Percentiles rank a stretch among this genome's conserved stretches.
These are phyloP conservation scores for Lachnellula subtilissima DNA, from an alignment of 2,329 filamentous ascomycete genomes.

Conservation along the genomic window DNA sequence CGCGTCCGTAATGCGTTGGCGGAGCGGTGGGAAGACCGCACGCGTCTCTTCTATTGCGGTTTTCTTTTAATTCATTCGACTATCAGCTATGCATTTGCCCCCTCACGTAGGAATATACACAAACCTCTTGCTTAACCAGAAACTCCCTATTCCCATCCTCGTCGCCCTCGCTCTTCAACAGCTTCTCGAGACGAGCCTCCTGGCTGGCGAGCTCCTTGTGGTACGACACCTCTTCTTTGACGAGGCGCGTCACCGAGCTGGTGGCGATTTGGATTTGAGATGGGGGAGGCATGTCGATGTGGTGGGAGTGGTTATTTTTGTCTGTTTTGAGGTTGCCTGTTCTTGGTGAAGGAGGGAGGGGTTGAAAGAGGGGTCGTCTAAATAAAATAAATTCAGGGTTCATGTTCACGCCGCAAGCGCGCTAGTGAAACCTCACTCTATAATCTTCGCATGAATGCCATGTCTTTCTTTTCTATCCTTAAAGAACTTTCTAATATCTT, in stretches of 20 bases:
- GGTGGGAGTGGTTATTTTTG: background rate
- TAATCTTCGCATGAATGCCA: too few relatives aligned
- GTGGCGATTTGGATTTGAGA: slow-evolving; percentile 75
- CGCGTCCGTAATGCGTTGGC: slow-evolving; percentile 65
- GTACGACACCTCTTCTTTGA: slow-evolving; percentile 90
- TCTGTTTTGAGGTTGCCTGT: background rate
- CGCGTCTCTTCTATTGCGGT: slow-evolving; percentile 78
- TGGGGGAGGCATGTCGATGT: slow-evolving; percentile 63
- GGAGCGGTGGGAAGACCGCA: slow-evolving; percentile 70
- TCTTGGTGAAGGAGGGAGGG: background rate
- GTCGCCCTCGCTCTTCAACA: slow-evolving; percentile 41
- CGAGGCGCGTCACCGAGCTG: slow-evolving; percentile 71
- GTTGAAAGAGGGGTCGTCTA: background rate
- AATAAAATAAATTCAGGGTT: too few relatives aligned
- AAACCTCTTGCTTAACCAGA: slow-evolving; percentile 80
- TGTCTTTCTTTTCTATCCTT: too few relatives aligned
- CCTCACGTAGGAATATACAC: slow-evolving; percentile 20
- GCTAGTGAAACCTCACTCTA: too few relatives aligned
- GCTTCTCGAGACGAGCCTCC: slow-evolving; percentile 61
- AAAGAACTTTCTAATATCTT: too few relatives aligned
- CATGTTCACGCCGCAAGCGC: too few relatives aligned
- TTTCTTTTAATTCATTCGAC: slow-evolving; percentile 19
- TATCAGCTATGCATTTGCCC: background rate
- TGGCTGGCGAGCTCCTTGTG: slow-evolving; percentile 79
- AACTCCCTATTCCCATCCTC: slow-evolving; percentile 73